Base-by-base conservation (phyloP, 2,329 filamentous ascomycete species). In the Paecilomyces niveus region DNA sequence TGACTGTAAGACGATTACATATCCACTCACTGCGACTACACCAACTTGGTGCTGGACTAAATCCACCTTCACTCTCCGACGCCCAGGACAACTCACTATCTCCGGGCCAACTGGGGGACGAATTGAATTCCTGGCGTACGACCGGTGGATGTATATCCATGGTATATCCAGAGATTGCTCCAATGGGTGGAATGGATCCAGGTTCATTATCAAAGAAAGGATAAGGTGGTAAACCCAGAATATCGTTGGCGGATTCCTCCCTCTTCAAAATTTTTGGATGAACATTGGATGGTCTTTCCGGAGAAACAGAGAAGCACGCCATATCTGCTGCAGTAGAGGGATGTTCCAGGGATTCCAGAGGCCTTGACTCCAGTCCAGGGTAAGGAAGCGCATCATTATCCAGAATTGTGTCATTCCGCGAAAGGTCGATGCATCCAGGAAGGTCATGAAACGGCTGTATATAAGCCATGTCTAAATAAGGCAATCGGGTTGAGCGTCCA, bases 1-100 rank as follows among this genome's bases (percentile, higher is more conserved):
- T 45, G 15, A 45, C 39, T 21, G 39, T 13, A 21, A n/a, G 15
- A 18, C 18, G 26, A 29, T 45, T 9, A 45, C 39, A 13, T 21
- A 45, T 45, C 15, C 39, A 45, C 39, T 45, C 15, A 45, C 39
- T 45, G 6, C 8, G 39, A 45, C 39, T 18, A n/a, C 39, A 9
- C 39, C 39, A 9, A 45, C 39, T 45, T 18, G 39, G 39, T 45
- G 39, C n/a, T 60, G 13, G 56, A 55, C 65, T 67, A 15, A 57
- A 62, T 11, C 65, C 63, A 31, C 65, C 70, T 50, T 70, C 69
- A 13, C 64, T 59, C 13, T 63, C 68, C 4, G 70, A 63, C 6
- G 61, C 61, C 2, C 64, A 65, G 7, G 66, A 65, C 13, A 67
- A 54, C 8, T 63, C 65, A 29, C 60, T 63, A 50, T 29, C 50